Evolutionary conservation across 73 alveolate genomes (phyloP).

Genomic region (Stentor coeruleus): DNA sequence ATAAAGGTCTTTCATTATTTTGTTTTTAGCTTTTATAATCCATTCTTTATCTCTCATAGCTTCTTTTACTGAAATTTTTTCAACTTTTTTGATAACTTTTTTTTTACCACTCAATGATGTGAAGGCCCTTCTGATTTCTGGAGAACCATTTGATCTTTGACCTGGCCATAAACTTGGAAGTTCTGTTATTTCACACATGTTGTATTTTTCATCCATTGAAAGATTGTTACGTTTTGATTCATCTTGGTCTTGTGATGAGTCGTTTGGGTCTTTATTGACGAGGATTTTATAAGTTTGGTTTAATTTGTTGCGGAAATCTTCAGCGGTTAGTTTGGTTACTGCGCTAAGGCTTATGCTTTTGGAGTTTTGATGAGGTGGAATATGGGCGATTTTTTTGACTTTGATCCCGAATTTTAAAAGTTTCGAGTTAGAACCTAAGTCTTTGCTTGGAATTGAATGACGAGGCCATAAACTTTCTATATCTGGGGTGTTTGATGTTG

Average conservation of each 20-base stretch:
- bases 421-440: not conserved
- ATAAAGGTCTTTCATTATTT: not conserved
- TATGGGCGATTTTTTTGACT: not conserved
- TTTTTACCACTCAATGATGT: not conserved
- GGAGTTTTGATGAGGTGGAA: not conserved
- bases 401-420: not conserved
- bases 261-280: not conserved
- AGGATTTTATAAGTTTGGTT: not conserved
- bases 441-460: slow-evolving; percentile 4
- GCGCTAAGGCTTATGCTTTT: not conserved
- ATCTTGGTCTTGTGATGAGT: not conserved
- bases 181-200: not conserved
- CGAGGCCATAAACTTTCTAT: slow-evolving; percentile 7
- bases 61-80: slow-evolving; percentile 1
- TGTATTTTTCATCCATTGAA: not conserved
- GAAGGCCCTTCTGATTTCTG: not conserved
- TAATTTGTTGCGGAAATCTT: not conserved
- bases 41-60: slow-evolving; percentile 14
- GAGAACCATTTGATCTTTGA: not conserved
- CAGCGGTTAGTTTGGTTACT: not conserved
- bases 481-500: slow-evolving; percentile 20
- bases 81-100: not conserved
- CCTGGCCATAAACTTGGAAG: not conserved
- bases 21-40: not conserved
- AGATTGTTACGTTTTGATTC: too few species aligned